Evolutionary conservation across 192 early-diverging fungal genomes (phyloP), one percentile per base, ranked within the genome.

Genomic region (Phlyctochytrium arcticum): DNA sequence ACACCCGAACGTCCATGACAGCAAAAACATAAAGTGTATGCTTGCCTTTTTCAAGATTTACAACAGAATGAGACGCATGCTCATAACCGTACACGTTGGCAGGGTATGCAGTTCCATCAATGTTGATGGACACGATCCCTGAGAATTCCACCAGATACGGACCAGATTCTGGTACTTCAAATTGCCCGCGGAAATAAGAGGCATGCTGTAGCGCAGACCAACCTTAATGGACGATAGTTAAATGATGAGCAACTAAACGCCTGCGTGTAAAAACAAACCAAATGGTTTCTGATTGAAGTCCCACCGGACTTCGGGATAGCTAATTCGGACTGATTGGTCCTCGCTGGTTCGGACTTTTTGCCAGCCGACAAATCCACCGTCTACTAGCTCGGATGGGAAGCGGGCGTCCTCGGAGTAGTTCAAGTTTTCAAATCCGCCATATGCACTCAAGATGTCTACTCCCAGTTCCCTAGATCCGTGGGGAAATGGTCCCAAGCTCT

Each of bases 311-410:
- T 75, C 68, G n/a, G 62, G 29, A 51, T 68, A 68, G 2, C 65
- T 39, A 30, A 85, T 47, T 0, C 86, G 84, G 27, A 91, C 75
- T 9, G 75, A 73, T 23, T 75, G 69, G 57, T 87, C 82, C 4
- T 35, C 24, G 58, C 83, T 79, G 19, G 76, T 71, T 15, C 70
- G 17, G 26, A 86, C 64, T 24, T 44, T 80, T 30, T 60, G 49
- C 89, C 89, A 90, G 6, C 63, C 29, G 7, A 90, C 85, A 29
- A 54, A 67, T 0, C 87, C 88, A 31, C 75, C 75, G 36, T 75
- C 71, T 0, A 74, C 87, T 7, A 91, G 58, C 54, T 91, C 89
- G 3, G 88, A 90, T 6, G 87, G 84, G 67, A 78, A 91, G 23
- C 54, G 46, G 26, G 72, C 78, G 6, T 64, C 35, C 0, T 49